Evolutionary conservation across 495 filamentous ascomycete species (phyloP).

Genomic region (Tuber magnatum): DNA sequence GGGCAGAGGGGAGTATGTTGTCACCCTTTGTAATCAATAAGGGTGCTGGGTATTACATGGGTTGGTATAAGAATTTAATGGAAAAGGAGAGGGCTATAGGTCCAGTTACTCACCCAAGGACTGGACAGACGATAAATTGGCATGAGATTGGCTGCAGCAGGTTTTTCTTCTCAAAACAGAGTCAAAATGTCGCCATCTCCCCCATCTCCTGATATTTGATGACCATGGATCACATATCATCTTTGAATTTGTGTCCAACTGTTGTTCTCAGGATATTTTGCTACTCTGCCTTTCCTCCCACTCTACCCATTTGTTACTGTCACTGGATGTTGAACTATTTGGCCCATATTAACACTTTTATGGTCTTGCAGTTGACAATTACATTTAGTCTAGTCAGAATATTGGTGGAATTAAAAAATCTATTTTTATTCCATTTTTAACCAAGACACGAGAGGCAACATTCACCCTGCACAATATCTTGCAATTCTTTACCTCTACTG

Average conservation of each 20-base stretch:
- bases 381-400: not conserved
- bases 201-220: too few relatives aligned
- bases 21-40: constrained; percentile 10
- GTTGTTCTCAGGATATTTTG: too few relatives aligned
- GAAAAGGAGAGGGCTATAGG: not conserved
- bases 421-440: too few relatives aligned
- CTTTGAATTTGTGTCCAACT: too few relatives aligned
- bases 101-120: constrained; percentile 4
- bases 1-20: constrained; percentile 3
- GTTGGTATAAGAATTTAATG: constrained; percentile 5
- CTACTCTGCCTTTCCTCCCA: not conserved
- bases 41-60: not conserved
- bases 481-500: too few relatives aligned
- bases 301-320: constrained; percentile 8
- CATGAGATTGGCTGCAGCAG: constrained; percentile 8
- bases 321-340: constrained; percentile 10
- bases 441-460: too few relatives aligned
- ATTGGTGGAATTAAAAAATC: too few relatives aligned
- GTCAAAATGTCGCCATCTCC: not conserved
- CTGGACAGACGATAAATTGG: constrained; percentile 11
- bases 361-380: constrained; percentile 5
- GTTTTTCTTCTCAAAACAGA: constrained; percentile 4
- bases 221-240: too few relatives aligned
- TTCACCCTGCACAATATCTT: too few relatives aligned
- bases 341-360: constrained; percentile 9